Evolutionary conservation across 176 grass and related monocot species (phyloP).

Genomic region (Pharus latifolius): DNA sequence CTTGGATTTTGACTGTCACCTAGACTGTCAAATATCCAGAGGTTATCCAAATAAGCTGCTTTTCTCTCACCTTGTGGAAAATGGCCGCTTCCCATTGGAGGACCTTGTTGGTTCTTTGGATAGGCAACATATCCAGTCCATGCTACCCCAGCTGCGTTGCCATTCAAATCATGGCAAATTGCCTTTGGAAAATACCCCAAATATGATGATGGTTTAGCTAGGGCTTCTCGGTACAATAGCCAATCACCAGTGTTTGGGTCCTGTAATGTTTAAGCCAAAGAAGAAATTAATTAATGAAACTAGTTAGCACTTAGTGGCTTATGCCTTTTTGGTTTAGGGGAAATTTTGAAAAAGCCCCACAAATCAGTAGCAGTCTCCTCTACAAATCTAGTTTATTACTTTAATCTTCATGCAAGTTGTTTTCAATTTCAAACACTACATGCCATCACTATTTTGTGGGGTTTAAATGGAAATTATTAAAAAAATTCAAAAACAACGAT

Average conservation of each 20-base stretch:
- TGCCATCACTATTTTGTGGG: too few relatives aligned
- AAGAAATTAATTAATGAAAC: too few relatives aligned
- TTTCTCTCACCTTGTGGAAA: slow-evolving; percentile 4
- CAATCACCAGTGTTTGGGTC: slow-evolving; percentile 31
- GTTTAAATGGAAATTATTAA: too few relatives aligned
- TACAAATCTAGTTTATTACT: too few relatives aligned
- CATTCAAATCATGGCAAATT: slow-evolving; percentile 9
- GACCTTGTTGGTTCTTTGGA: not conserved
- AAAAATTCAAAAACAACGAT: too few relatives aligned
- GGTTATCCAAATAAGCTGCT: slow-evolving; percentile 21
- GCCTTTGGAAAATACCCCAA: slow-evolving; percentile 11
- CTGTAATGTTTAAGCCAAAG: slow-evolving; percentile 8
- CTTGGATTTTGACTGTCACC: too few relatives aligned
- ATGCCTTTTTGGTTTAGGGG: too few relatives aligned
- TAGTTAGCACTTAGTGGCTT: too few relatives aligned
- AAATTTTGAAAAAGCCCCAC: too few relatives aligned
- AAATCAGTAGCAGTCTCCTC: too few relatives aligned
- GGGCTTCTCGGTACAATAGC: slow-evolving; percentile 25
- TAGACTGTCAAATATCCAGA: not conserved
- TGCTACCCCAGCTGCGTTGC: not conserved
- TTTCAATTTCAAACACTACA: too few relatives aligned
- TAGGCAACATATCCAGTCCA: slow-evolving; percentile 10
- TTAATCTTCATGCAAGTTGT: too few relatives aligned
- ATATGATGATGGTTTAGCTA: not conserved
- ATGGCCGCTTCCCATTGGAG: slow-evolving; percentile 39